Conservation (phyloP, 2,329 filamentous ascomycete genomes). For the Erysiphe pulchra region DNA sequence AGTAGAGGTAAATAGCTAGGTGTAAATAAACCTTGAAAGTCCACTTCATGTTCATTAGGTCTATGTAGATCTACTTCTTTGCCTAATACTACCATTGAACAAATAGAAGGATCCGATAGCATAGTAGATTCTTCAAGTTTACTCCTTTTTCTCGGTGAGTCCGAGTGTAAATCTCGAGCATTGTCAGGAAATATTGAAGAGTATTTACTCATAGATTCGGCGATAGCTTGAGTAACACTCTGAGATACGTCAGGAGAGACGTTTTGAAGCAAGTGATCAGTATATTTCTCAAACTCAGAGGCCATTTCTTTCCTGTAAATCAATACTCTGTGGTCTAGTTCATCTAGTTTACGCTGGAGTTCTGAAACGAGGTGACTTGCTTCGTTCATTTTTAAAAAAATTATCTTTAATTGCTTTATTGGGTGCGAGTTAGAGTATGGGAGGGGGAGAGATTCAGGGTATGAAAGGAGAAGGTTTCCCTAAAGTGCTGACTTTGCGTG, state of each 20-base stretch:
- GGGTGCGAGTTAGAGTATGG: no score
- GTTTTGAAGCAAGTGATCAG: conserved; percentile 22
- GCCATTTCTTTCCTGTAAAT: conserved; percentile 30
- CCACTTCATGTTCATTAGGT: conserved; percentile 28
- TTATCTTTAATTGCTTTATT: no score
- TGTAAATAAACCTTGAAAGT: conserved; percentile 36
- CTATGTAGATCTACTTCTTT: conserved; percentile 16
- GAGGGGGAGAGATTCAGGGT: no score
- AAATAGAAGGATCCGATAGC: conserved; percentile 9
- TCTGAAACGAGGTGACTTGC: conserved; percentile 18
- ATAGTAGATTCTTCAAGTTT: conserved; percentile 1
- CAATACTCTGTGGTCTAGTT: conserved; percentile 30
- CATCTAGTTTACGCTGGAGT: conserved; percentile 15
- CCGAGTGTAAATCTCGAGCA: conserved; percentile 6
- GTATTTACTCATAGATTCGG: conserved; percentile 8
- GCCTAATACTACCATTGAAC: conserved; percentile 3
- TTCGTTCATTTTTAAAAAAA: conserved; percentile 18
- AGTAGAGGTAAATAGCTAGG: conserved; percentile 36
- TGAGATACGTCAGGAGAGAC: conserved; percentile 21
- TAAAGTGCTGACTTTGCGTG: no score
- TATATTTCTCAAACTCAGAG: conserved; percentile 28
- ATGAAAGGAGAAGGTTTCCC: no score
- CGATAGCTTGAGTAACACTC: conserved; percentile 20
- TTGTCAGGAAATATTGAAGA: conserved; percentile 8
- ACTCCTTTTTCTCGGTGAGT: conserved; percentile 5